phyloP scores from a whole-genome alignment of 148 eudicot species.

The Chenopodium berlandieri region DNA sequence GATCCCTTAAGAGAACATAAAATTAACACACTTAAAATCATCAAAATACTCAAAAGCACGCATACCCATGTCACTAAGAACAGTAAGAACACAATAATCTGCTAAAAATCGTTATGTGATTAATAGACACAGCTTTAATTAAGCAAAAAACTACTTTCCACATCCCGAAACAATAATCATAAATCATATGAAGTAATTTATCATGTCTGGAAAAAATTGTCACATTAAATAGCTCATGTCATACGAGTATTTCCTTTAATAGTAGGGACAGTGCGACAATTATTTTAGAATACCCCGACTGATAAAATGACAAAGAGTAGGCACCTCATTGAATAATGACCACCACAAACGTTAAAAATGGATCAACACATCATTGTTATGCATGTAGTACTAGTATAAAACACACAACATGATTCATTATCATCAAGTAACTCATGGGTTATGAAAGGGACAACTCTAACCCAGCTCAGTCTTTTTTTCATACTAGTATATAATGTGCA shows the following conservation, averaged over 20 bases:
- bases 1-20: too few relatives aligned
- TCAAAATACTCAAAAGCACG: too few relatives aligned
- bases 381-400: neutral
- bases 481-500: neutral
- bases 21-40: too few relatives aligned
- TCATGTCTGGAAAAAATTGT: too few relatives aligned
- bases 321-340: neutral
- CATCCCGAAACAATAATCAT: too few relatives aligned
- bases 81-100: too few relatives aligned
- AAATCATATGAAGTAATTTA: too few relatives aligned
- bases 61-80: neutral
- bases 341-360: neutral
- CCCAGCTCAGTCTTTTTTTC: neutral
- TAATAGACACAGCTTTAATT: neutral
- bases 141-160: neutral
- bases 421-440: neutral
- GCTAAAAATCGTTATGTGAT: neutral
- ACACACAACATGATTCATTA: slow-evolving; percentile 12
- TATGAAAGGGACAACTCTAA: slow-evolving; percentile 12
- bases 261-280: neutral
- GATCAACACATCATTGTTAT: neutral
- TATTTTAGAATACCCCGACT: too few relatives aligned
- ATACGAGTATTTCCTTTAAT: neutral
- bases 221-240: neutral
- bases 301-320: neutral